Conservation (phyloP, 2,329 filamentous ascomycete genomes). For the Penicillium brevicompactum region DNA sequence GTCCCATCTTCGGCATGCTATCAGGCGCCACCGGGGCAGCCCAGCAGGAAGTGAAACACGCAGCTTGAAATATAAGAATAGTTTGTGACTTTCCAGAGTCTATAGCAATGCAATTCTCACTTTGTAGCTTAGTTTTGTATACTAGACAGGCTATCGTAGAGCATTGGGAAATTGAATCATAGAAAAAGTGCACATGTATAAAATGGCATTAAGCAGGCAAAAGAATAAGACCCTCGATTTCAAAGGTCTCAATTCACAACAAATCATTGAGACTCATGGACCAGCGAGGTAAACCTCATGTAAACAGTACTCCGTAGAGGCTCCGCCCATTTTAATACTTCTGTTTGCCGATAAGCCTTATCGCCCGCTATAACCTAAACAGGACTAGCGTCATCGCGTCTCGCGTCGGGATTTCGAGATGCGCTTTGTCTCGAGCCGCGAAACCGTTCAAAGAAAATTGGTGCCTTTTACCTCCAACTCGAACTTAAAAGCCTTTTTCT, state of each 20-base stretch:
- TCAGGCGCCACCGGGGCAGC: background rate
- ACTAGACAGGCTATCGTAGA: too few species aligned
- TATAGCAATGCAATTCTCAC: too few species aligned
- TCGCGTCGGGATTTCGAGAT: conserved; percentile 22
- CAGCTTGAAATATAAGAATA: background rate
- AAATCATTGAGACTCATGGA: too few species aligned
- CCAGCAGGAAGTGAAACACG: background rate
- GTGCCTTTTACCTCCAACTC: background rate
- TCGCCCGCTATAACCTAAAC: conserved; percentile 27
- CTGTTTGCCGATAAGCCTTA: conserved; percentile 17
- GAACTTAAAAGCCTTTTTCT: background rate
- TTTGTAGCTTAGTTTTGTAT: too few species aligned
- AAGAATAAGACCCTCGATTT: too few species aligned
- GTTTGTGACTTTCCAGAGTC: too few species aligned
- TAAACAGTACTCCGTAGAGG: background rate
- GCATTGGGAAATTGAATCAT: too few species aligned
- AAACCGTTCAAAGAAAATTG: conserved; percentile 1
- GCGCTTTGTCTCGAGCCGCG: conserved; percentile 9
- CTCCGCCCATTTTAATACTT: background rate
- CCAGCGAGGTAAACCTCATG: background rate
- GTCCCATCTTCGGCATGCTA: background rate
- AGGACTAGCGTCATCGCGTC: conserved; percentile 36
- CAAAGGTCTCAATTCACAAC: too few species aligned
- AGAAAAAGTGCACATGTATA: too few species aligned
- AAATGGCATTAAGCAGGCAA: too few species aligned